Base-by-base conservation (phyloP, 768 basidiomycete species). In the Dentipellis sp. region DNA sequence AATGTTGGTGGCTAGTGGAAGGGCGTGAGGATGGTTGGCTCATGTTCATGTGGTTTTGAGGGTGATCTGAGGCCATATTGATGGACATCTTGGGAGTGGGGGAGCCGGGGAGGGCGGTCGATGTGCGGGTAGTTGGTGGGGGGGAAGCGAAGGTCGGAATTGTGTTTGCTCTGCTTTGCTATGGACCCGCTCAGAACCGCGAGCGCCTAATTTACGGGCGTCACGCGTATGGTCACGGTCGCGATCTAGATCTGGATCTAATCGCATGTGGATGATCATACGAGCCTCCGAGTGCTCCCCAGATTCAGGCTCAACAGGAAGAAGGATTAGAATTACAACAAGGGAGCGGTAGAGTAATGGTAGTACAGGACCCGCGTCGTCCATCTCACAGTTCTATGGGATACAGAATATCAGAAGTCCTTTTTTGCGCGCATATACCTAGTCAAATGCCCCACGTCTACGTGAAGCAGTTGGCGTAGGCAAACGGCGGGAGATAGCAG, bases 1-100 rank as follows among this genome's bases (percentile, higher is more conserved):
- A 23, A 22, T 60, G 59, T 39, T 53, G 61, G 4, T 62, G 61
- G 35, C 59, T 49, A 1, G 59, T 56, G 16, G 59, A 55, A 34
- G 61, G 61, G 16, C 59, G 59, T 50, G 61, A 62, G 17, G 61
- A 58, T 16, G 61, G 61, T n/a, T 55, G 56, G 17, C 61, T 62
- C 17, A 60, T 47, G 36, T 12, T 53, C 1, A 55, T 38, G 47
- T 60, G 53, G 36, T 55, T 62, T 46, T 57, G 61, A 14, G 61
- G 59, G n/a, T 62, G 61, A 11, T 62, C 61, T 9, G 59, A 52
- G 10, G 61, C 39, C 59, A 62, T 62, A 50, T 62, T 61, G 39
- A 62, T 60, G 19, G 59, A 60, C 56, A 57, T 56, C 22, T 6
- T 50, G 14, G 38, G 22, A n/a, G 48, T 19, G 9, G 12, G 42